phyloP scores from a whole-genome alignment of 2,329 filamentous ascomycete species.

The Colletotrichum incanum region DNA sequence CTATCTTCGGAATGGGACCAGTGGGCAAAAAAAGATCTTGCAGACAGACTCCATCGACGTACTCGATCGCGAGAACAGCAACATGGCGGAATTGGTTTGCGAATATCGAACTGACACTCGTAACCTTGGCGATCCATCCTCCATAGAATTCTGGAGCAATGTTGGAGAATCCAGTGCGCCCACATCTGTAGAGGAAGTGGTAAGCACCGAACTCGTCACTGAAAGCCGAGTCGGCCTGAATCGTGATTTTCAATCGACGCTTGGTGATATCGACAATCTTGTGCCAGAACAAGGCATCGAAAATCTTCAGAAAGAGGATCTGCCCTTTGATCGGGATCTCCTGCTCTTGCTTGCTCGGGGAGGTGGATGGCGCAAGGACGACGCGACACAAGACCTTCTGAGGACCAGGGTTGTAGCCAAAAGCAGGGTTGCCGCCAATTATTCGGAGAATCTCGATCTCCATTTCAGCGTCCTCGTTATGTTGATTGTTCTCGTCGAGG shows the following conservation, averaged over 20 bases:
- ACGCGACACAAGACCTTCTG: constrained; percentile 28
- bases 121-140: not conserved
- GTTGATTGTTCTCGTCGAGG: not conserved
- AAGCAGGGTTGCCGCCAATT: not conserved
- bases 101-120: not conserved
- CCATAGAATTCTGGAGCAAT: constrained; percentile 17
- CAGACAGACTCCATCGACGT: constrained; percentile 3
- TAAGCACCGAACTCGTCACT: constrained; percentile 18
- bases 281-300: constrained; percentile 19
- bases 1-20: not conserved
- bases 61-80: constrained; percentile 3
- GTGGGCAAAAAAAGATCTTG: not conserved
- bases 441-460: constrained; percentile 7
- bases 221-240: not conserved
- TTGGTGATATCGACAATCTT: not conserved
- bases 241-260: not conserved
- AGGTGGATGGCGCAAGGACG: not conserved
- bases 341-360: not conserved
- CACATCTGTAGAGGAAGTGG: not conserved
- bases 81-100: not conserved
- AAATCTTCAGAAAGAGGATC: constrained; percentile 17
- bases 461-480: not conserved
- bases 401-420: not conserved
- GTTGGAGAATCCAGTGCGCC: not conserved
- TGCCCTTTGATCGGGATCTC: not conserved